Conservation (phyloP, 78 protist genomes). For the Cavenderia fasciculata region DNA sequence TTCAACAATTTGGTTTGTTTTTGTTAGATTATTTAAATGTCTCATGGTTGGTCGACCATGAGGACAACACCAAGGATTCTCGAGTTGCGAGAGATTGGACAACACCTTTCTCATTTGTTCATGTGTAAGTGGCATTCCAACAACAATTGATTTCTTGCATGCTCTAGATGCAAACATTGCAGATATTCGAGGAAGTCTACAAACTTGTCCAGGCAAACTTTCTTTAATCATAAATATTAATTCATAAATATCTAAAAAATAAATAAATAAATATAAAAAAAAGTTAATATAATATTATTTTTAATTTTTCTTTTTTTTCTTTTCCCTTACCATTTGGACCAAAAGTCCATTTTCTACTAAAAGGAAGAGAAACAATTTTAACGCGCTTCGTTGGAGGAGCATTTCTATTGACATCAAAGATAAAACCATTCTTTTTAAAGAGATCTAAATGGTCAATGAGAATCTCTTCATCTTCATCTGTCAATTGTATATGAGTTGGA, state of each 20-base stretch:
- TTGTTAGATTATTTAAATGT: too few relatives aligned
- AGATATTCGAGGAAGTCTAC: constrained; percentile 51
- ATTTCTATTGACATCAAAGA: constrained; percentile 34
- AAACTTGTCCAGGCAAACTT: constrained; percentile 17
- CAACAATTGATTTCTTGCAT: constrained; percentile 93
- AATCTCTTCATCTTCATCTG: constrained; percentile 77
- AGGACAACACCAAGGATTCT: constrained; percentile 98
- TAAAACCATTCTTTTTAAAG: constrained; percentile 85
- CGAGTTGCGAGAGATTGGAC: constrained; percentile 76
- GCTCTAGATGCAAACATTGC: constrained; percentile 95
- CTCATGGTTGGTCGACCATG: constrained; percentile 99
- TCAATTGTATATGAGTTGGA: constrained; percentile 62
- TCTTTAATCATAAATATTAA: constrained; percentile 76
- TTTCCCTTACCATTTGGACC: constrained; percentile 25
- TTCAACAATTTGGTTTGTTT: too few relatives aligned
- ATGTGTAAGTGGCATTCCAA: constrained; percentile 85
- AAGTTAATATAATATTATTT: not conserved
- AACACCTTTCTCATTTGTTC: constrained; percentile 82
- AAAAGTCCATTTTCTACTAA: constrained; percentile 53
- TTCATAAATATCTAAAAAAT: constrained; percentile 76
- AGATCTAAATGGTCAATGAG: constrained; percentile 66
- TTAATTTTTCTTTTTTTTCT: not conserved
- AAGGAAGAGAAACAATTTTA: constrained; percentile 72
- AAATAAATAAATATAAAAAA: not conserved
- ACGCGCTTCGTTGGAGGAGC: constrained; percentile 72